Base-by-base conservation (phyloP, 164 flowering plant genomes). In the Sedum album region DNA sequence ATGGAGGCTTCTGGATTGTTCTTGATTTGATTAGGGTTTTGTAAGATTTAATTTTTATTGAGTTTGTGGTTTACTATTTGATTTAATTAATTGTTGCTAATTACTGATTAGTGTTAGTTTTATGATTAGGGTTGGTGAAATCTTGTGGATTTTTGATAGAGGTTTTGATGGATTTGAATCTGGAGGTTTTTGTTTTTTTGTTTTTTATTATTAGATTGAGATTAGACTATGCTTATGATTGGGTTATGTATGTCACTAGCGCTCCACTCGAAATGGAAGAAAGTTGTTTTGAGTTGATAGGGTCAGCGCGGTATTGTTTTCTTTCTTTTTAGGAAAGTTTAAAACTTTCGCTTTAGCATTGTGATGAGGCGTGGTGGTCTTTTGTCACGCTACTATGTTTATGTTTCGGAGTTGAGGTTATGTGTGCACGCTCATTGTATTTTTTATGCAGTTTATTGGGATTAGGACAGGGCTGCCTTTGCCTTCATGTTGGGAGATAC, bases 391-490 rank as follows among this genome's bases (percentile, higher is more conserved):
- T 15, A 5, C 17, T 10, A 13, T 57, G 35, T 26, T 26, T 0
- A 26, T 23, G 26, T n/a, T 51, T 1, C 1, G 25, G 26, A n/a
- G 57, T 51, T 8, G 8, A 18, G 48, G 62, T 14, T 1, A 33
- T 0, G 11, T n/a, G 8, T 17, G 49, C n/a, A 41, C 63, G 67
- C 18, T 51, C 20, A 21, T 25, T 26, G 18, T 31, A 14, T 17
- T 20, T 68, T 42, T 14, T 11, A 70, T 10, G 73, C 76, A 90
- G 97, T 76, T 76, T 73, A 73, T 93, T 66, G 97, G 93, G 64
- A 83, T 91, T 53, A 57, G 88, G 62, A 83, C 90, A n/a, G 79
- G 96, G 28, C 74, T 93, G 82, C 91, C 96, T 31, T 78, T 93
- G 76, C 96, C 98, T 1, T 85, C 97, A 0, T 79, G 73, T 6